phyloP scores from a whole-genome alignment of 441 rosid genomes.

The Pelargonium cotyledonis region DNA sequence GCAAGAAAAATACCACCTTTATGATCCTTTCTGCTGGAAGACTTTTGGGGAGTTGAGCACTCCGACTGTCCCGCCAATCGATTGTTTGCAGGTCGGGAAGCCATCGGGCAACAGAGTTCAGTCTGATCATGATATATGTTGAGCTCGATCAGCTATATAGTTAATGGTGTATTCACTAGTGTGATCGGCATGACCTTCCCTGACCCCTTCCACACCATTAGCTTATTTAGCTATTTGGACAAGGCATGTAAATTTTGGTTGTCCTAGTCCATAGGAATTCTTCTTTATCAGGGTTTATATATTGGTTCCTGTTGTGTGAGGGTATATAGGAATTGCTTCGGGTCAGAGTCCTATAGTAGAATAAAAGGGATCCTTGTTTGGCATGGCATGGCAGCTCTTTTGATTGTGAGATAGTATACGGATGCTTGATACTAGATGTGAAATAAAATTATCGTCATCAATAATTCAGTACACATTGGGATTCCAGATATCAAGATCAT shows the following conservation, averaged over 20 bases:
- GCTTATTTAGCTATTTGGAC: conserved; percentile 23
- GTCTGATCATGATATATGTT: conserved; percentile 54
- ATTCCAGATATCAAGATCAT: conserved; percentile 4
- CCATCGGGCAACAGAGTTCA: conserved; percentile 57
- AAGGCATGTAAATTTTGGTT: conserved; percentile 19
- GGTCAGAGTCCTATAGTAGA: conserved; percentile 20
- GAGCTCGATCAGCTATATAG: conserved; percentile 24
- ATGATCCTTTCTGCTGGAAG: conserved; percentile 79
- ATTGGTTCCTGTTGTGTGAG: conserved; percentile 13
- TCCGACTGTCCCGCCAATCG: conserved; percentile 70
- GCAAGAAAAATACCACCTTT: conserved; percentile 52
- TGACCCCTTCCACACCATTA: conserved; percentile 49
- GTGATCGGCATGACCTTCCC: conserved; percentile 40
- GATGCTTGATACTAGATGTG: conserved; percentile 23
- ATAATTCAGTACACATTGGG: conserved; percentile 4
- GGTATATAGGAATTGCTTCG: conserved; percentile 17
- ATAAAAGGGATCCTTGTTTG: conserved; percentile 26
- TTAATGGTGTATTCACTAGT: conserved; percentile 37
- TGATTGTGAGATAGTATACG: conserved; percentile 18
- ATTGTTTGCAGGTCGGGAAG: conserved; percentile 69
- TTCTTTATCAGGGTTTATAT: background rate
- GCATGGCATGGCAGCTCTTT: conserved; percentile 21
- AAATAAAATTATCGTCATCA: conserved; percentile 18
- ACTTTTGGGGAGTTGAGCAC: conserved; percentile 70
- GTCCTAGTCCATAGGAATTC: background rate